Conservation (phyloP, 1,284 basidiomycete genomes). For the Spongiforma sp. region DNA sequence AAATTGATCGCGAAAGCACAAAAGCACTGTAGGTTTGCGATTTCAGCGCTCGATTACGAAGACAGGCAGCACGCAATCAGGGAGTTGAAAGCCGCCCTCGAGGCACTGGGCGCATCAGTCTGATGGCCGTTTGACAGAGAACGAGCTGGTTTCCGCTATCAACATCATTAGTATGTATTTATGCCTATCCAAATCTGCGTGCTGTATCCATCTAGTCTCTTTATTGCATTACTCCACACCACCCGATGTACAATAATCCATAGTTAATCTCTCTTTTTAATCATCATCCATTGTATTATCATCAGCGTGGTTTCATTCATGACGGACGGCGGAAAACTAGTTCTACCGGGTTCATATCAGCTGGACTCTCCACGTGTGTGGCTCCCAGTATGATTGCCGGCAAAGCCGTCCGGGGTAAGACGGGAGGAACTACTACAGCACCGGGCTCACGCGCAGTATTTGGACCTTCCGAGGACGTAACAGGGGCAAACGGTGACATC, state of each 20-base stretch:
- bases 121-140: conserved; percentile 7
- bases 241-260: background rate
- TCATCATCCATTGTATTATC: too few species aligned
- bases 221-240: background rate
- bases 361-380: conserved; percentile 36
- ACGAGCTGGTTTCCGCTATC: background rate
- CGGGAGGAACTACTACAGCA: conserved; percentile 18
- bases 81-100: conserved; percentile 79
- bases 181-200: conserved; percentile 2
- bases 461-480: background rate
- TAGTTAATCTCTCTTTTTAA: background rate
- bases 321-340: conserved; percentile 11
- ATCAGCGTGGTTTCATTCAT: conserved; percentile 1
- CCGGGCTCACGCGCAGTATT: background rate
- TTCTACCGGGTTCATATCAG: conserved; percentile 26
- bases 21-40: conserved; percentile 91
- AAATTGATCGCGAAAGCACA: conserved; percentile 73
- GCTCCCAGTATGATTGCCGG: conserved; percentile 26
- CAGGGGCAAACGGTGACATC: conserved; percentile 19
- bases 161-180: conserved; percentile 14
- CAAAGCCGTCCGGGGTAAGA: conserved; percentile 16
- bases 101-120: conserved; percentile 57
- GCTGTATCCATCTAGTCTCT: conserved; percentile 1
- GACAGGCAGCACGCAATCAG: conserved; percentile 83
- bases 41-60: conserved; percentile 92